A percentile compares a stretch with the other conserved stretches of the same genome.
These are phyloP conservation scores for Gymnopilus dilepis DNA, from an alignment of 768 basidiomycete species.

Conservation along the genomic window DNA sequence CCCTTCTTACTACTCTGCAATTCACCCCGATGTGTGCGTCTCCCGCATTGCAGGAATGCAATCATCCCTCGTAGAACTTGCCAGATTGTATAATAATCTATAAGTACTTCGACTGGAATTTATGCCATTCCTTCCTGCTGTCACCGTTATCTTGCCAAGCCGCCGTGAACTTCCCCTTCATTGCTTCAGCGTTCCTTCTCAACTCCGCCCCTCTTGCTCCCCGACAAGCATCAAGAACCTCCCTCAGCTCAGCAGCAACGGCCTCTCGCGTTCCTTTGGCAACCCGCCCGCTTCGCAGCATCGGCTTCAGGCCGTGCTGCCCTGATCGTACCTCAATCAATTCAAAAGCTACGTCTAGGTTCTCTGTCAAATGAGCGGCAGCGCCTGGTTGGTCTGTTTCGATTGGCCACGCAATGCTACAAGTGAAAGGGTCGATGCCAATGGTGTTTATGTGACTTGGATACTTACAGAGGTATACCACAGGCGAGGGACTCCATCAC, in stretches of 20 bases:
- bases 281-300: conserved; percentile 1
- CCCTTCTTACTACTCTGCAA: no score
- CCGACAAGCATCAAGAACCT: conserved; percentile 7
- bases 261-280: conserved; percentile 17
- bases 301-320: conserved; percentile 11
- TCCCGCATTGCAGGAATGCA: no score
- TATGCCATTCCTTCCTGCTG: conserved; percentile 1
- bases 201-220: conserved; percentile 7
- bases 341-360: conserved; percentile 16
- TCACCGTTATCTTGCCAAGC: conserved; percentile 11
- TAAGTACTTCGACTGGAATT: conserved; percentile 3
- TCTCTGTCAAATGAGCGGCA: conserved; percentile 4
- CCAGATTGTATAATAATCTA: no score
- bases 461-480: conserved; percentile 17
- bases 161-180: background rate
- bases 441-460: background rate
- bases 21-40: no score
- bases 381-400: conserved; percentile 14
- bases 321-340: conserved; percentile 20
- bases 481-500: conserved; percentile 14
- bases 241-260: conserved; percentile 9
- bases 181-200: background rate
- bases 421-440: background rate
- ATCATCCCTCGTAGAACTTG: no score
- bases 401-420: conserved; percentile 21